Evolutionary conservation across 805 yeast species (phyloP).

Genomic region (Saccharomycopsis sp.): DNA sequence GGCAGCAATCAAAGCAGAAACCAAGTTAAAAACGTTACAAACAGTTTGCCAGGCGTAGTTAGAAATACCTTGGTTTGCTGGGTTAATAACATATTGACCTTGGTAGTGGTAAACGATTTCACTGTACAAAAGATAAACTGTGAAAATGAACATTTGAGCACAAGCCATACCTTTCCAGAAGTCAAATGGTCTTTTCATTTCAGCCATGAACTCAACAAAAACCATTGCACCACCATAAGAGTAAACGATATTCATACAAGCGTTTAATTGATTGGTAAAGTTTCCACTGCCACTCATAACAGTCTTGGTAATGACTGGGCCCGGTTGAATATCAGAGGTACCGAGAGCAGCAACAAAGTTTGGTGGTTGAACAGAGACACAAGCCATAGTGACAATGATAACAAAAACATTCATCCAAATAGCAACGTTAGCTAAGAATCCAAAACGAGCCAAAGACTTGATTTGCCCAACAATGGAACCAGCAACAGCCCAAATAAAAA

Average conservation of each 20-base stretch:
- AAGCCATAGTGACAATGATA: constrained; percentile 38
- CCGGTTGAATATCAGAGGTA: constrained; percentile 18
- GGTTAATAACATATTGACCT: constrained; percentile 39
- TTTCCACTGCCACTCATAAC: constrained; percentile 26
- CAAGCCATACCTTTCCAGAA: constrained; percentile 41
- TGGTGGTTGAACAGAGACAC: constrained; percentile 31
- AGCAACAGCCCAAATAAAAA: constrained; percentile 37
- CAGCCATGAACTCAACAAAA: constrained; percentile 42
- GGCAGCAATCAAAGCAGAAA: constrained; percentile 38
- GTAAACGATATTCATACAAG: constrained; percentile 39
- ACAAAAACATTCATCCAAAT: constrained; percentile 42
- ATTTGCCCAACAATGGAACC: constrained; percentile 41
- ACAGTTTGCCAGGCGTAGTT: constrained; percentile 33
- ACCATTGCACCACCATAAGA: constrained; percentile 48
- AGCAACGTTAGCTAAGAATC: constrained; percentile 38
- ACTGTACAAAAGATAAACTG: constrained; percentile 36
- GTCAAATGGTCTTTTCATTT: constrained; percentile 41
- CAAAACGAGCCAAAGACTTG: constrained; percentile 33
- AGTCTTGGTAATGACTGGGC: constrained; percentile 25
- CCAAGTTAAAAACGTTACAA: constrained; percentile 31
- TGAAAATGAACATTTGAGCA: constrained; percentile 36
- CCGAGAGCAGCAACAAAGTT: constrained; percentile 29
- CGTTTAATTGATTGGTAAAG: constrained; percentile 29
- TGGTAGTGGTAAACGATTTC: constrained; percentile 37
- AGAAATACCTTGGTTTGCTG: constrained; percentile 39